Evolutionary conservation across 2,329 filamentous ascomycete genomes (phyloP), one percentile per base, ranked within the genome.

Genomic region (Fragosphaeria purpurea): DNA sequence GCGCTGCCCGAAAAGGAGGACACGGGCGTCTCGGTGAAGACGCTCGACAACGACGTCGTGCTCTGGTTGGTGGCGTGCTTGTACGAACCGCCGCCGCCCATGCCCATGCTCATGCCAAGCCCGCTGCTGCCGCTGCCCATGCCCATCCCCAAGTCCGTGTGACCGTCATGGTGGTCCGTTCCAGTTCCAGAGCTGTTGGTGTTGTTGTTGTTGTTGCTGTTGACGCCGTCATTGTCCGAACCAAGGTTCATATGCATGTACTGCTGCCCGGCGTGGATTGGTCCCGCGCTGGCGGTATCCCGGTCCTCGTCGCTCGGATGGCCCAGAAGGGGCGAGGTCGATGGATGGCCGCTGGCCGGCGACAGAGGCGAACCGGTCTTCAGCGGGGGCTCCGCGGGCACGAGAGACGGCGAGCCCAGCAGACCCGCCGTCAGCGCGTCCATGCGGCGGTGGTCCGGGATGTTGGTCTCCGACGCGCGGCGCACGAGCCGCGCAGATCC

Each of bases 291-390:
- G 34, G 57, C 50, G 33, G 71, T 72, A 58, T 85, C 85, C 51
- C 81, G 67, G 39, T 82, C 82, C 53, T 90, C 84, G 43, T 86
- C 80, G 62, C 82, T 86, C 46, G 80, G 81, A 46, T 77, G 80
- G 22, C 79, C 80, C 30, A 85, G 87, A 44, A 87, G 68, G 1
- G 84, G 80, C n/a, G 85, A 86, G 10, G 80, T 80, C 8, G 83
- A 85, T 2, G 75, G 69, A 41, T 86, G 74, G 9, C 75, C 79
- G 32, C 72, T 76, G 2, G 4, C 30, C 2, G 86, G 85, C 1
- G 88, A 93, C 0, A 78, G 74, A 1, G 89, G 87, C 1, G 88
- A 94, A 42, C 83, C 76, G 7, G 77, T 76, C 57, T 85, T 78
- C 22, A 22, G 22, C 44, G 74, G 73, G n/a, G 39, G 47, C 4